These are phyloP conservation scores for Lactarius quietus DNA, from an alignment of 768 basidiomycete genomes.

Conservation along the genomic window DNA sequence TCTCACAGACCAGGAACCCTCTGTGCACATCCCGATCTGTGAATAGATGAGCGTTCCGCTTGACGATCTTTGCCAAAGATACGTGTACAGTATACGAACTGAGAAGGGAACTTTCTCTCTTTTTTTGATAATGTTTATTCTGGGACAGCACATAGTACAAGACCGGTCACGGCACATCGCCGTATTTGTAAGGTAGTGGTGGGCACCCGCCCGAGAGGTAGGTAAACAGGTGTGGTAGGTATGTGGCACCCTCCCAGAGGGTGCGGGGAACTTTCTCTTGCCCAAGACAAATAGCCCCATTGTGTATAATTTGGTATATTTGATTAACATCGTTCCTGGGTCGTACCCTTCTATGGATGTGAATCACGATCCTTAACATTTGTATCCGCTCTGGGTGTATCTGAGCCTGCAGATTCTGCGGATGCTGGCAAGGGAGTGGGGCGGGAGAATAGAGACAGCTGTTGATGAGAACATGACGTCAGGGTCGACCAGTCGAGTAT, in stretches of 20 bases:
- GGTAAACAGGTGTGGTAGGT: too few relatives aligned
- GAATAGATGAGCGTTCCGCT: background rate
- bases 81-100: background rate
- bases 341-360: background rate
- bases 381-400: background rate
- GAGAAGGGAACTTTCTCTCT: background rate
- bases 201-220: too few relatives aligned
- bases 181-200: too few relatives aligned
- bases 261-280: background rate
- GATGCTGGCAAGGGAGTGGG: constrained; percentile 13
- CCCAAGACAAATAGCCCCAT: constrained; percentile 3
- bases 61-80: background rate
- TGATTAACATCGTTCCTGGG: constrained; percentile 3
- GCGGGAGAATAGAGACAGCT: constrained; percentile 24
- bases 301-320: constrained; percentile 2
- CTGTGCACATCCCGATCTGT: background rate
- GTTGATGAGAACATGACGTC: constrained; percentile 10
- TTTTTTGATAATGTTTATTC: too few relatives aligned
- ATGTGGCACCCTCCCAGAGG: too few relatives aligned
- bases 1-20: constrained; percentile 11
- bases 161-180: too few relatives aligned
- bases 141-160: too few relatives aligned
- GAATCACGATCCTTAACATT: background rate
- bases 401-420: constrained; percentile 4
- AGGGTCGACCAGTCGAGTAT: background rate